Evolutionary conservation across 331 rosid species (phyloP).

Genomic region (Erythrophleum ivorense): DNA sequence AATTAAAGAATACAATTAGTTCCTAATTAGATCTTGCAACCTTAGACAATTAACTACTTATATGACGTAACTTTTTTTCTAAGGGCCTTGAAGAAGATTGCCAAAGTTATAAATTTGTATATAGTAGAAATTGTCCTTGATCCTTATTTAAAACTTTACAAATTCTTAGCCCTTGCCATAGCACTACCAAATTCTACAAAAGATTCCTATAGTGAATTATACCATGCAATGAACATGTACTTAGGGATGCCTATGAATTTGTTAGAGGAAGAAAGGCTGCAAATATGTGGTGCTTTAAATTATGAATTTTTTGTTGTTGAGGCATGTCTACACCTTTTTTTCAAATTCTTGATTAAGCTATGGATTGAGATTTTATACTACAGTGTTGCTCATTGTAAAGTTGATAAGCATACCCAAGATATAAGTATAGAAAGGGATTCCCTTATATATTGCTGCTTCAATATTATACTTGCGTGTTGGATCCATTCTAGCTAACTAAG

Average conservation of each 20-base stretch:
- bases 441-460: no score
- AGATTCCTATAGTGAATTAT: constrained; percentile 73
- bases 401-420: no score
- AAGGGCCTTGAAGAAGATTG: constrained; percentile 71
- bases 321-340: constrained; percentile 57
- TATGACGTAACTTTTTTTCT: constrained; percentile 85
- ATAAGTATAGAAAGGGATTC: no score
- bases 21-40: constrained; percentile 74
- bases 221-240: constrained; percentile 78
- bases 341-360: no score
- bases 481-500: no score
- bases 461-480: no score
- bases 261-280: constrained; percentile 67
- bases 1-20: constrained; percentile 85
- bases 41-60: constrained; percentile 66
- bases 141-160: constrained; percentile 74
- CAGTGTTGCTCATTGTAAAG: no score
- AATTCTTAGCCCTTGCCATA: constrained; percentile 63
- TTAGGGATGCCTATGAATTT: constrained; percentile 77
- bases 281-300: constrained; percentile 68
- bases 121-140: constrained; percentile 89
- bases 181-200: constrained; percentile 74
- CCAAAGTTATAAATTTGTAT: constrained; percentile 71
- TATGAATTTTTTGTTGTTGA: constrained; percentile 72
- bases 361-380: no score